A percentile compares a stretch with the other conserved stretches of the same genome.
phyloP scores from a whole-genome alignment of 805 yeast species.

The Pichia thaimueangensis region DNA sequence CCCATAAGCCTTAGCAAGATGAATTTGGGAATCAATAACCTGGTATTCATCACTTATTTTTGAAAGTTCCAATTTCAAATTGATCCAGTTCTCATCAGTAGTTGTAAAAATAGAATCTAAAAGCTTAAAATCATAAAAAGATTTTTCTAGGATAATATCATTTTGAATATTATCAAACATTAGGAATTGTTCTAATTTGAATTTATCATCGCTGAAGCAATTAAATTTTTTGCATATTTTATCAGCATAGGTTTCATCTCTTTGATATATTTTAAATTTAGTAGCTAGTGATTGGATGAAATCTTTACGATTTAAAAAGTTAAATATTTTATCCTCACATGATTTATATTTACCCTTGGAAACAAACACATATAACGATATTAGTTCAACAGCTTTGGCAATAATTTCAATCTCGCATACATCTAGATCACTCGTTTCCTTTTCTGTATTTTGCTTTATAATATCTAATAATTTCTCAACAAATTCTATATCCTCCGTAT shows the following conservation, averaged over 20 bases:
- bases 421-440: conserved; percentile 24
- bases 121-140: conserved; percentile 52
- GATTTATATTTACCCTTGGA: conserved; percentile 34
- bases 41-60: conserved; percentile 60
- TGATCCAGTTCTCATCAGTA: conserved; percentile 38
- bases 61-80: conserved; percentile 44
- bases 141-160: conserved; percentile 40
- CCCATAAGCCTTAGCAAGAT: conserved; percentile 70
- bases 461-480: conserved; percentile 34
- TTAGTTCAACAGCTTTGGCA: conserved; percentile 66
- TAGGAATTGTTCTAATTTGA: conserved; percentile 43
- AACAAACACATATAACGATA: conserved; percentile 65
- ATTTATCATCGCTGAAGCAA: conserved; percentile 28
- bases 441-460: conserved; percentile 17
- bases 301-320: conserved; percentile 16
- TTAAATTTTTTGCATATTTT: conserved; percentile 41
- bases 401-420: conserved; percentile 50
- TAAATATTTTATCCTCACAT: conserved; percentile 35
- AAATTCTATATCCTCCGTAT: conserved; percentile 41
- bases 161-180: conserved; percentile 30
- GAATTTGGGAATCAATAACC: conserved; percentile 56
- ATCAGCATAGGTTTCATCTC: conserved; percentile 18
- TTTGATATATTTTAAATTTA: conserved; percentile 29
- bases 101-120: conserved; percentile 51
- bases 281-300: conserved; percentile 35